phyloP scores from a whole-genome alignment of 352 stramenopile genomes.

The Globisporangium mamillatum region DNA sequence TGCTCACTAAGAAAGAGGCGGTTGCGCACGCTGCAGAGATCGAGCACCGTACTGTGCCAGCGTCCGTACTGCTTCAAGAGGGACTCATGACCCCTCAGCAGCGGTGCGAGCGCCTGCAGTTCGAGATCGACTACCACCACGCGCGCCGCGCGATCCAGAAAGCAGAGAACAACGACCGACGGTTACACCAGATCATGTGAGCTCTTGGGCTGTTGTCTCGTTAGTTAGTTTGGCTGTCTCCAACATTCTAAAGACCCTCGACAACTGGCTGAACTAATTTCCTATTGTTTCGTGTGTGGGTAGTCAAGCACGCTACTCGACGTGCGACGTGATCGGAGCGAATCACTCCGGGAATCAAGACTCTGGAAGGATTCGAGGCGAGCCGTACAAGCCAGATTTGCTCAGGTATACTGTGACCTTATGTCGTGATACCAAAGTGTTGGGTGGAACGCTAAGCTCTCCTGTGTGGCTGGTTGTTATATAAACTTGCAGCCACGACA shows the following conservation, averaged over 20 bases:
- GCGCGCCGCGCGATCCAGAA: conserved; percentile 52
- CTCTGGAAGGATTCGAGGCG: conserved; percentile 24
- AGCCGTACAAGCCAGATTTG: conserved; percentile 46
- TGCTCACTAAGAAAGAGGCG: conserved; percentile 49
- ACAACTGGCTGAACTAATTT: neutral
- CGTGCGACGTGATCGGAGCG: conserved; percentile 44
- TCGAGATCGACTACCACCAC: conserved; percentile 55
- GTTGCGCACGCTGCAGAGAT: conserved; percentile 47
- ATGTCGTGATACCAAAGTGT: neutral
- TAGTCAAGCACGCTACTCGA: conserved; percentile 52
- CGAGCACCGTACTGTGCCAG: conserved; percentile 36
- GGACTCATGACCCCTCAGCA: conserved; percentile 70
- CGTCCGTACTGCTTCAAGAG: conserved; percentile 61
- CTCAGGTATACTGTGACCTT: conserved; percentile 22
- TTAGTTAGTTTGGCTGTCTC: neutral
- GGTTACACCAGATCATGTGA: conserved; percentile 74
- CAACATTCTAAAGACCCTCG: neutral
- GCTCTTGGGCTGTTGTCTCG: neutral
- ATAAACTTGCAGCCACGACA: conserved; percentile 32
- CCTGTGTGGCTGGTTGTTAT: neutral
- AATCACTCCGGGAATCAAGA: neutral
- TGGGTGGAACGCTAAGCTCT: neutral
- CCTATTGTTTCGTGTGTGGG: neutral
- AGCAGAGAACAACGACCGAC: conserved; percentile 55
- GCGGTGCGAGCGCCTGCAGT: conserved; percentile 61